Percentiles rank a stretch among this genome's conserved stretches.
Evolutionary conservation across 1,284 basidiomycete species (phyloP).

Genomic region (Ceratobasidium sp.): DNA sequence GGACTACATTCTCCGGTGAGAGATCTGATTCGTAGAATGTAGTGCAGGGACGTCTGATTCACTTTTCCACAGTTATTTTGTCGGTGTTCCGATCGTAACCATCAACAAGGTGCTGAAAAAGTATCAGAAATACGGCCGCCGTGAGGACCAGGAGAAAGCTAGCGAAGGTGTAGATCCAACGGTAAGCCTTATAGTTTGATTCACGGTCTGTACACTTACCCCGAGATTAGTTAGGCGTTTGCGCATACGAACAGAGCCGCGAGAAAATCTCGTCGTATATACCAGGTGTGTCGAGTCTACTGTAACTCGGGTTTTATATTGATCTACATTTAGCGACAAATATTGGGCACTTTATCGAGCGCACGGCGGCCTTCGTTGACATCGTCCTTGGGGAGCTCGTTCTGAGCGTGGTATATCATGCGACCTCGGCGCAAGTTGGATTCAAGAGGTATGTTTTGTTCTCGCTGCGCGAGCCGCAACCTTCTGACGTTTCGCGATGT

Average conservation of each 20-base stretch:
- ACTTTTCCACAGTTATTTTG: constrained; percentile 20
- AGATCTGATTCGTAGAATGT: background rate
- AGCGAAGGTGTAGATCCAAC: constrained; percentile 29
- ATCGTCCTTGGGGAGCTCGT: constrained; percentile 57
- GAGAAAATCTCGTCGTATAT: too few species aligned
- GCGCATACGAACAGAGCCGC: constrained; percentile 29
- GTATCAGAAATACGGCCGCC: background rate
- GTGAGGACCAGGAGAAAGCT: constrained; percentile 13
- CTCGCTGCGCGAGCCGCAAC: too few species aligned
- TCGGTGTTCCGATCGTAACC: constrained; percentile 1
- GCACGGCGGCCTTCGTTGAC: constrained; percentile 57
- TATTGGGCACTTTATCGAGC: constrained; percentile 59
- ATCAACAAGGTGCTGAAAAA: constrained; percentile 23
- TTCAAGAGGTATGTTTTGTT: constrained; percentile 51
- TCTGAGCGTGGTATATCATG: constrained; percentile 52
- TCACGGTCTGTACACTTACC: background rate
- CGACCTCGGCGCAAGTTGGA: constrained; percentile 44
- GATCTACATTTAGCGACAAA: constrained; percentile 54
- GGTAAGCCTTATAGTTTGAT: background rate
- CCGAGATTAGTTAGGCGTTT: constrained; percentile 5
- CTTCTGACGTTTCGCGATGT: background rate
- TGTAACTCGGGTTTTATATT: background rate
- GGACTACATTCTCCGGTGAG: constrained; percentile 50
- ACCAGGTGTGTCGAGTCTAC: too few species aligned
- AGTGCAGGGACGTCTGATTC: background rate